These are phyloP conservation scores for Ottelia alismoides DNA, from an alignment of 106 monocot genomes.

Conservation along the genomic window DNA sequence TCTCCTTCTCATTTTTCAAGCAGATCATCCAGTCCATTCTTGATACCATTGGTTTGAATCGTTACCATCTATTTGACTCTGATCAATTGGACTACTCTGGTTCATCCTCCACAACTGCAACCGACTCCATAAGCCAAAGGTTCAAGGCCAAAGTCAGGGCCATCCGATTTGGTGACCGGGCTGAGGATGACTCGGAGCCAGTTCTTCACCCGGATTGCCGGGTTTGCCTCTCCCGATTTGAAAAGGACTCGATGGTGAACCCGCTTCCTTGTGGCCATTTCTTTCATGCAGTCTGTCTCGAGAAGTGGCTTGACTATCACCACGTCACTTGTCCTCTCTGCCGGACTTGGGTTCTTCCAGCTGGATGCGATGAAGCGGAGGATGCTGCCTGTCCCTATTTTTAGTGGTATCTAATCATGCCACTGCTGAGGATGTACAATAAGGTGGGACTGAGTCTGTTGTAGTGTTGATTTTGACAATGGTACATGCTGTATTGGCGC, in stretches of 20 bases:
- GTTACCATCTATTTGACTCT: neutral
- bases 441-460: too few species aligned
- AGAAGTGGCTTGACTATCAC: slow-evolving; percentile 75
- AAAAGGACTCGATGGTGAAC: slow-evolving; percentile 64
- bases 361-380: neutral
- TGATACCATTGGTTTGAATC: slow-evolving; percentile 27
- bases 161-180: slow-evolving; percentile 28
- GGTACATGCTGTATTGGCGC: too few species aligned
- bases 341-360: slow-evolving; percentile 17
- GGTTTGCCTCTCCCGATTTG: slow-evolving; percentile 57
- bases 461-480: too few species aligned
- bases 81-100: slow-evolving; percentile 13
- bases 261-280: slow-evolving; percentile 66
- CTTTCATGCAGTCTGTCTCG: slow-evolving; percentile 63
- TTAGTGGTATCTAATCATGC: too few species aligned
- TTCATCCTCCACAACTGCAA: slow-evolving; percentile 2
- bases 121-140: slow-evolving; percentile 24
- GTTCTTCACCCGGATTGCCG: slow-evolving; percentile 74
- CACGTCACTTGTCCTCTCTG: slow-evolving; percentile 77
- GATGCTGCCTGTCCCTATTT: too few species aligned
- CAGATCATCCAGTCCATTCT: slow-evolving; percentile 46
- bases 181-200: too few species aligned
- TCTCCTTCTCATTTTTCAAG: slow-evolving; percentile 54
- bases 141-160: slow-evolving; percentile 47
- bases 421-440: too few species aligned